Evolutionary conservation across 108 stramenopile species (phyloP).

Genomic region (Nitzschia sp.): DNA sequence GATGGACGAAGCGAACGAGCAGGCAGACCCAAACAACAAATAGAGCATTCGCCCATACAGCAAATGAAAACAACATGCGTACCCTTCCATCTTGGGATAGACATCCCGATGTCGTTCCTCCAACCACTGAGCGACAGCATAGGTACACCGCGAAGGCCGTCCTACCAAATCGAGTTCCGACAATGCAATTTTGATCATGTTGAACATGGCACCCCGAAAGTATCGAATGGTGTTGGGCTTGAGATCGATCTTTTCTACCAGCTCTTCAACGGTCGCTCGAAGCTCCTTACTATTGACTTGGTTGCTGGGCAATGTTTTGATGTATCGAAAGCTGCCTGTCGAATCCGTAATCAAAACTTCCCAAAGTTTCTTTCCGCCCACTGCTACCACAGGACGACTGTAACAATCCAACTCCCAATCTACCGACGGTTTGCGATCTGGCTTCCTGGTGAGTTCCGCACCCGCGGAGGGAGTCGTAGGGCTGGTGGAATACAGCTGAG

Average conservation of each 20-base stretch:
- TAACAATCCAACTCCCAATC: slow-evolving; percentile 93
- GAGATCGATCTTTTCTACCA: slow-evolving; percentile 78
- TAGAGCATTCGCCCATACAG: not conserved
- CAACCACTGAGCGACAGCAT: slow-evolving; percentile 89
- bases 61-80: slow-evolving; percentile 15
- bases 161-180: slow-evolving; percentile 80
- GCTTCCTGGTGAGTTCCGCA: slow-evolving; percentile 8
- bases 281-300: slow-evolving; percentile 93
- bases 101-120: slow-evolving; percentile 86
- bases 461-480: slow-evolving; percentile 7
- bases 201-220: slow-evolving; percentile 98
- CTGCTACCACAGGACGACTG: slow-evolving; percentile 86
- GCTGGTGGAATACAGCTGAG: not conserved
- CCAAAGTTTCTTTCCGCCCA: slow-evolving; percentile 91
- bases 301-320: slow-evolving; percentile 68
- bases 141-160: slow-evolving; percentile 87
- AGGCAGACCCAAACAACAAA: not conserved
- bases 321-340: slow-evolving; percentile 71
- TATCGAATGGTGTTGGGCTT: slow-evolving; percentile 86
- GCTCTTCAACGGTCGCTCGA: slow-evolving; percentile 78
- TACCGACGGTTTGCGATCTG: slow-evolving; percentile 21
- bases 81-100: slow-evolving; percentile 88
- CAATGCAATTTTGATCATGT: slow-evolving; percentile 93
- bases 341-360: slow-evolving; percentile 93
- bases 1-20: not conserved